Base-by-base conservation (phyloP, 371 early-diverging fungal species). In the Umbelopsis sp. region DNA sequence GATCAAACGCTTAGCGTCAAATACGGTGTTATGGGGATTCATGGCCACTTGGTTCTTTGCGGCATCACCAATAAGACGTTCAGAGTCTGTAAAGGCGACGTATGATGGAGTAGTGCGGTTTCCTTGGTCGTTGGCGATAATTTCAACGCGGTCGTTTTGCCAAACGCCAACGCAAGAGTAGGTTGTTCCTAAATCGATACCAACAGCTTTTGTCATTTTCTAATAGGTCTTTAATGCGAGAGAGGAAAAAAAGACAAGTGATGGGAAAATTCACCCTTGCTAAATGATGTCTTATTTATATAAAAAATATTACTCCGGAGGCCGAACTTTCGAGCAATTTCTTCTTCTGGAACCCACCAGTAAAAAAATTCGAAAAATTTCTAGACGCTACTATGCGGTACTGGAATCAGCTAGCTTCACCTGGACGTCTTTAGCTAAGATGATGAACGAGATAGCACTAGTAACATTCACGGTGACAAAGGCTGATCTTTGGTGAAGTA, bases 81-180 rank as follows among this genome's bases (percentile, higher is more conserved):
- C 96, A 62, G 88, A 87, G 67, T 91, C 91, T 67, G 91, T 83
- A 76, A 96, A 95, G 69, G 96, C 94, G 25, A 99, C 98, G 63
- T 96, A 92, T 24, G 99, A 98, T n/a, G 99, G 99, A 14, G 98
- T 99, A 50, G 98, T 99, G 74, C 97, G 92, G 70, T 92, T 92
- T 74, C 99, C 99, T 79, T 96, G 94, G 63, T 93, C 87, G 87
- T 98, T 98, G 84, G 95, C 96, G 76, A 99, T 94, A 70, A 88
- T 88, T 74, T 88, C 88, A 50, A 86, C 86, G 65, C 80, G 74
- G 20, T 80, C 80, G 50, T 75, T 75, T 63, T 80, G 73, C 80
- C 91, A 85, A 35, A 92, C 86, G 74, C 89, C 88, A 69, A 90
- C 90, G 76, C 91, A 93, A 25, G 91, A 90, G 88, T 95, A 95